These are phyloP conservation scores for Diospyros kaki DNA, from an alignment of 148 eudicot species.

Conservation along the genomic window DNA sequence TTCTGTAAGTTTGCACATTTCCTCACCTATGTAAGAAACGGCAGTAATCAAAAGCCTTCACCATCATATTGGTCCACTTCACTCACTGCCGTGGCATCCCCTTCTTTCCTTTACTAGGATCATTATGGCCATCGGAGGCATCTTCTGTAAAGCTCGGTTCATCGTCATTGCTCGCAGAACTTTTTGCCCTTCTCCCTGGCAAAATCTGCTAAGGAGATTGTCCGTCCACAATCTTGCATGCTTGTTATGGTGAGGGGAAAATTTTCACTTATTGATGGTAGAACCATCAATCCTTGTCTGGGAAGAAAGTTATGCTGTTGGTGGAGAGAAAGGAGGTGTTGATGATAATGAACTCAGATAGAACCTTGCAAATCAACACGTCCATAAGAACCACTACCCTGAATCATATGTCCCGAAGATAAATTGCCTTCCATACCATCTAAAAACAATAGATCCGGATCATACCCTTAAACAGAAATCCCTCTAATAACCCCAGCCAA, in stretches of 20 bases:
- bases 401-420: slow-evolving; percentile 43
- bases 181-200: slow-evolving; percentile 40
- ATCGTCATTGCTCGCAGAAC: slow-evolving; percentile 57
- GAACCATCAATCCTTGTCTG: slow-evolving; percentile 40
- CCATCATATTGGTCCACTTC: slow-evolving; percentile 84
- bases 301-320: slow-evolving; percentile 40
- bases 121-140: slow-evolving; percentile 35
- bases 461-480: not conserved
- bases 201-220: slow-evolving; percentile 38
- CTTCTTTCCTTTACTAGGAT: slow-evolving; percentile 47
- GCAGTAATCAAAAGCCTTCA: slow-evolving; percentile 68
- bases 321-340: slow-evolving; percentile 37
- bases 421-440: slow-evolving; percentile 50
- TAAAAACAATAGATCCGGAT: slow-evolving; percentile 6
- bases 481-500: not conserved
- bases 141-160: slow-evolving; percentile 50
- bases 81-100: slow-evolving; percentile 69
- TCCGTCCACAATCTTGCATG: slow-evolving; percentile 39
- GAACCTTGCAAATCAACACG: slow-evolving; percentile 64
- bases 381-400: slow-evolving; percentile 39
- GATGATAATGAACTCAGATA: slow-evolving; percentile 46
- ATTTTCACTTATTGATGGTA: slow-evolving; percentile 35
- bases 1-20: slow-evolving; percentile 59
- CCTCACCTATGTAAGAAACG: slow-evolving; percentile 70
- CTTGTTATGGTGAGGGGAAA: slow-evolving; percentile 52